Conservation (phyloP, 345 rosid genomes). For the Corchorus olitorius region DNA sequence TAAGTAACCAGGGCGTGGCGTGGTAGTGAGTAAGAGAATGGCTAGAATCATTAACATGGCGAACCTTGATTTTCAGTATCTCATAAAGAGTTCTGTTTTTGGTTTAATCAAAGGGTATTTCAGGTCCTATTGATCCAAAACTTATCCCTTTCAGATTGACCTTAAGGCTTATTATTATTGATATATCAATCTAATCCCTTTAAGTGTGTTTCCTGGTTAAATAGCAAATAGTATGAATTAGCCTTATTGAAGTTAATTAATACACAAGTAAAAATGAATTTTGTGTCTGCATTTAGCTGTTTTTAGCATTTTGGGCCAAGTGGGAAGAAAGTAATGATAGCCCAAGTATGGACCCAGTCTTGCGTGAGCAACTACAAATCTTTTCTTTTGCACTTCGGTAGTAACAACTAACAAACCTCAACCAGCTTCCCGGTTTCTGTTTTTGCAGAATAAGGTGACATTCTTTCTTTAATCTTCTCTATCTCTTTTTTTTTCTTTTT, state of each 20-base stretch:
- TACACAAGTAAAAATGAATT: no score
- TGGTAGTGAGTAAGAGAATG: neutral
- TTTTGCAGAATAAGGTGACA: neutral
- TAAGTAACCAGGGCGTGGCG: neutral
- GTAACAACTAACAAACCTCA: neutral
- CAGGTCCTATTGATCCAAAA: no score
- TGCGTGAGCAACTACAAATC: neutral
- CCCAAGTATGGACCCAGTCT: conserved; percentile 6
- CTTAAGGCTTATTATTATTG: no score
- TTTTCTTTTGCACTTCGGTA: neutral
- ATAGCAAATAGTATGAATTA: no score
- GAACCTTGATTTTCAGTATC: neutral
- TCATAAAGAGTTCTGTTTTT: no score
- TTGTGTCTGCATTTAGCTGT: no score
- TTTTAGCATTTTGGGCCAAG: neutral
- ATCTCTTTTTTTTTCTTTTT: no score
- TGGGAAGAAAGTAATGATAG: neutral
- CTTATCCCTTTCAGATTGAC: no score
- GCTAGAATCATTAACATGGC: neutral
- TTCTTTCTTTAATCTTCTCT: neutral
- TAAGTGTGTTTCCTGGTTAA: no score
- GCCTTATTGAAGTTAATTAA: no score
- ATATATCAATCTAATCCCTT: no score
- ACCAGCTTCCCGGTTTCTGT: neutral
- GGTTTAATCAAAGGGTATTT: no score